These are phyloP conservation scores for Zalaria sp. DNA, from an alignment of 2,329 filamentous ascomycete species.

Conservation along the genomic window DNA sequence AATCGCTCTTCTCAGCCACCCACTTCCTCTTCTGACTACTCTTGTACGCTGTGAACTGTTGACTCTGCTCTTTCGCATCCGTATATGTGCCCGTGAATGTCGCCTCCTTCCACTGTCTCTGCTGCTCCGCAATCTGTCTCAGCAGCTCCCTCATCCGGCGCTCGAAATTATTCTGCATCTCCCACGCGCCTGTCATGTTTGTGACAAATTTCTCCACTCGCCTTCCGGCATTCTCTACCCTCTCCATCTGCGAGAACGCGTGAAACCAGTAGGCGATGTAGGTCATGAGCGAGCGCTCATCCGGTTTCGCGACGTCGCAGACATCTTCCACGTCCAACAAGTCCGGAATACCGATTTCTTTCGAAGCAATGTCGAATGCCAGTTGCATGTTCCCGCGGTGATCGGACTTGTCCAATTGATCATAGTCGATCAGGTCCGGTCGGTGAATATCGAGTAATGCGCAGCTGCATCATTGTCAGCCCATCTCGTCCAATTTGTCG, in stretches of 20 bases:
- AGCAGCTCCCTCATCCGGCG: conserved; percentile 75
- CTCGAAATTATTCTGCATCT: conserved; percentile 97
- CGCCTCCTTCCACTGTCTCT: conserved; percentile 61
- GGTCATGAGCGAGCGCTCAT: conserved; percentile 95
- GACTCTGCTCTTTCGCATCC: conserved; percentile 79
- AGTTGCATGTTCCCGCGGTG: conserved; percentile 96
- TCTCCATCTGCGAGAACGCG: conserved; percentile 97
- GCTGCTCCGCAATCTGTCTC: conserved; percentile 57
- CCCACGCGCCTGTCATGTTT: conserved; percentile 98
- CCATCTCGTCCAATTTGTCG: neutral
- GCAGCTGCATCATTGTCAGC: conserved; percentile 36
- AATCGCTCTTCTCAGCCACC: conserved; percentile 95
- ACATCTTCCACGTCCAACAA: conserved; percentile 96
- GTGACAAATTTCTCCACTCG: conserved; percentile 97
- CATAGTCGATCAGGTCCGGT: conserved; percentile 93
- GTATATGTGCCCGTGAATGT: conserved; percentile 82
- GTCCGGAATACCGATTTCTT: conserved; percentile 93
- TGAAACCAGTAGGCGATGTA: conserved; percentile 99
- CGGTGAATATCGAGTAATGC: conserved; percentile 92
- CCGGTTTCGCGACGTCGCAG: conserved; percentile 87
- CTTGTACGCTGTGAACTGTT: conserved; percentile 79
- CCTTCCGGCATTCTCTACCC: conserved; percentile 91
- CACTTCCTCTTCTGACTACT: conserved; percentile 79
- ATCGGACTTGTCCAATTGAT: conserved; percentile 83
- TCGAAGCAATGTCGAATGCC: conserved; percentile 88